Base-by-base conservation (phyloP, 2,329 filamentous ascomycete genomes). In the Hypocreales sp. region DNA sequence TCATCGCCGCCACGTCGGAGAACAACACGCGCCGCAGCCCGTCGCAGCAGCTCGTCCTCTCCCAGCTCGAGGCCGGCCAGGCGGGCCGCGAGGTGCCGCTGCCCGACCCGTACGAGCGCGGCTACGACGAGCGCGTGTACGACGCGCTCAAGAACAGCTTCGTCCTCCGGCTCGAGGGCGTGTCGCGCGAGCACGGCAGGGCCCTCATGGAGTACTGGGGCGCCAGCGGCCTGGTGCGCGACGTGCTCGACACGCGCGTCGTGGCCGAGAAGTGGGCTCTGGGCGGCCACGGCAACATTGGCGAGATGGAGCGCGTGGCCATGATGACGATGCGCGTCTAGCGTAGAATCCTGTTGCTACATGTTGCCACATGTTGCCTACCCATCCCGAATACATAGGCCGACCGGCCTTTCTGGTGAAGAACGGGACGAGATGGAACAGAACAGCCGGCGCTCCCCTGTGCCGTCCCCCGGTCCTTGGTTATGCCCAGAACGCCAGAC, bases 141-240 rank as follows among this genome's bases (percentile, higher is more conserved):
- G 60, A 61, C 14, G 55, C 55, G 2, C 52, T 77, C 28, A 51
- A 60, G 35, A 58, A 58, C 24, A 57, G 64, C 22, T 49, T 56
- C 32, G 55, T 72, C 2, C 37, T 74, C 28, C 63, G 67, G 13
- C 46, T 93, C 13, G 62, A 67, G 22, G 79, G 81, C 7, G 44
- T 94, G 38, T 76, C 60, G 41, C 80, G 76, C 53, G 55, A 64
- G 2, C 87, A 95, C 55, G 74, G 81, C 8, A 69, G 77, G 33
- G 66, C 72, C 1, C 60, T 92, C 40, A 77, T 95, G 72, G 84
- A 94, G 58, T 95, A 94, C 57, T 95, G 87, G 64, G 84, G 82
- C 5, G 72, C 71, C 20, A 92, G 82, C 50, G 90, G 87, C 9
- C 61, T 93, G 47, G 49, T 92, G 45, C 69, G 79, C 36, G 61